A percentile compares a stretch with the other conserved stretches of the same genome.
Conservation (phyloP, 2,329 filamentous ascomycete species). For the Phialophora expanda region DNA sequence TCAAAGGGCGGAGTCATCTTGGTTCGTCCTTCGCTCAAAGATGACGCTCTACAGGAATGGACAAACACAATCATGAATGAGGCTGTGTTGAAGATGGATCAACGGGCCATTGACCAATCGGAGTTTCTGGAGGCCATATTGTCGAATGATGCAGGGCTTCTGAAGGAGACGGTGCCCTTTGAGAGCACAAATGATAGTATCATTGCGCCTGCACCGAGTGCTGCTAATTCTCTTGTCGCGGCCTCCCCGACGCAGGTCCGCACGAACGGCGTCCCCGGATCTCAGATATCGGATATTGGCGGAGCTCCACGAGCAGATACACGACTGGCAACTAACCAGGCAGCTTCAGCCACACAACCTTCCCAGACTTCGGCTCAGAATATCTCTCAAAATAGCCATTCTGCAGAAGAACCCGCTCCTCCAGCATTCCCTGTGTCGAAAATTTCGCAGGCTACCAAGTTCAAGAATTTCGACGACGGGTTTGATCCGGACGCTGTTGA, state of each 20-base stretch:
- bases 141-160: slow-evolving; percentile 72
- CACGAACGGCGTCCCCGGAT: slow-evolving; percentile 34
- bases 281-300: slow-evolving; percentile 5
- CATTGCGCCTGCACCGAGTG: slow-evolving; percentile 31
- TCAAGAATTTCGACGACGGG: slow-evolving; percentile 74
- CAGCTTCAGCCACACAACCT: slow-evolving; percentile 13
- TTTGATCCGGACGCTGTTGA: slow-evolving; percentile 50
- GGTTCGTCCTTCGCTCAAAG: slow-evolving; percentile 69
- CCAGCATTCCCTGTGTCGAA: slow-evolving; percentile 43
- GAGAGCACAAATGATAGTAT: slow-evolving; percentile 49
- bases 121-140: slow-evolving; percentile 92
- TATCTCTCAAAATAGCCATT: slow-evolving; percentile 24
- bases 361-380: slow-evolving; percentile 10
- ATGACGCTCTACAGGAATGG: slow-evolving; percentile 66
- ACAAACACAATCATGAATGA: slow-evolving; percentile 70
- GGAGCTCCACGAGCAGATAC: slow-evolving; percentile 27
- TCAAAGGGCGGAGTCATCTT: slow-evolving; percentile 74
- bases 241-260: slow-evolving; percentile 36
- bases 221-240: slow-evolving; percentile 26
- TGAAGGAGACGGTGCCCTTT: slow-evolving; percentile 68
- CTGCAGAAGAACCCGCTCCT: slow-evolving; percentile 36
- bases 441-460: slow-evolving; percentile 53
- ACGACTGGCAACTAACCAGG: slow-evolving; percentile 44
- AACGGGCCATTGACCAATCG: slow-evolving; percentile 83
- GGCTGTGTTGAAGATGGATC: slow-evolving; percentile 74